Conservation (phyloP, 1,284 basidiomycete species). For the Trichosporon ovoides region DNA sequence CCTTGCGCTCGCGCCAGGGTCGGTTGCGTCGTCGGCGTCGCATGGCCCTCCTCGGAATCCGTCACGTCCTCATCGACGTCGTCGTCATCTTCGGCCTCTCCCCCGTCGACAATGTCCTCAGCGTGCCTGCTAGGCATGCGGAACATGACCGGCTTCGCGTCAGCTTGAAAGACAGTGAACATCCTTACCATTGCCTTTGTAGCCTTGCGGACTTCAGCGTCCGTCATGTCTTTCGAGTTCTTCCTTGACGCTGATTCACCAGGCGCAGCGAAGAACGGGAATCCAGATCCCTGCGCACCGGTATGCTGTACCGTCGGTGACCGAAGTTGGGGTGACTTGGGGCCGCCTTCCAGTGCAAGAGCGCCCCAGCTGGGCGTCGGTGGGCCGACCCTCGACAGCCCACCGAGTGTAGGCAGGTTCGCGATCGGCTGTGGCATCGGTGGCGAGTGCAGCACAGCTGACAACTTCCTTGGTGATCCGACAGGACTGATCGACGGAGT, state of each 20-base stretch:
- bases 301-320: background rate
- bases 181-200: slow-evolving; percentile 44
- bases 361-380: slow-evolving; percentile 37
- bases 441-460: slow-evolving; percentile 35
- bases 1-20: slow-evolving; percentile 2
- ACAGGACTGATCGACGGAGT: background rate
- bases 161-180: background rate
- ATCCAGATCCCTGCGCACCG: slow-evolving; percentile 22
- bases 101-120: slow-evolving; percentile 31
- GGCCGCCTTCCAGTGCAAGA: slow-evolving; percentile 33
- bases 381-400: background rate
- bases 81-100: slow-evolving; percentile 24
- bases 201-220: slow-evolving; percentile 41
- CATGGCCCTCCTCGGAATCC: slow-evolving; percentile 9
- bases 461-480: slow-evolving; percentile 11
- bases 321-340: slow-evolving; percentile 23
- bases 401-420: slow-evolving; percentile 41
- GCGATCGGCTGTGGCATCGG: slow-evolving; percentile 48
- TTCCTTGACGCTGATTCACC: slow-evolving; percentile 7
- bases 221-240: slow-evolving; percentile 24
- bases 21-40: background rate
- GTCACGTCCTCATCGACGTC: slow-evolving; percentile 16
- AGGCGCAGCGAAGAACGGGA: slow-evolving; percentile 26
- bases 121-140: slow-evolving; percentile 11
- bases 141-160: slow-evolving; percentile 42